Conservation (phyloP, 257 asterid genomes). For the Lycium barbarum region DNA sequence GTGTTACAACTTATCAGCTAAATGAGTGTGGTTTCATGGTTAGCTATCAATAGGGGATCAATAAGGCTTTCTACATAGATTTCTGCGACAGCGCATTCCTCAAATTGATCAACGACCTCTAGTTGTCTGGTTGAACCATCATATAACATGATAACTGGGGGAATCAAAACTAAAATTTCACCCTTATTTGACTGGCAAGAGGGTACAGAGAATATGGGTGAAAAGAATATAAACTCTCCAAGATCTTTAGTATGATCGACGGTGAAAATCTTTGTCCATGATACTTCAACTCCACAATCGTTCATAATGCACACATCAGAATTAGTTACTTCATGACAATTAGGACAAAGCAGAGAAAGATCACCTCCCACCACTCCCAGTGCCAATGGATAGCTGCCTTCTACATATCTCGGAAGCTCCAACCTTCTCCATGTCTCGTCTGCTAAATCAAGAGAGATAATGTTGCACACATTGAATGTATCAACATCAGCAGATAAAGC, state of each 20-base stretch:
- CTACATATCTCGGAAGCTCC: neutral
- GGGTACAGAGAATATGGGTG: neutral
- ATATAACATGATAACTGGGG: neutral
- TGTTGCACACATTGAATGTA: neutral
- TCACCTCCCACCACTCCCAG: neutral
- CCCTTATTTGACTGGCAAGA: neutral
- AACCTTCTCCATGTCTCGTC: neutral
- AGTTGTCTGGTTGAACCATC: neutral
- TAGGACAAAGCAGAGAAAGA: neutral
- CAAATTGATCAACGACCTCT: neutral
- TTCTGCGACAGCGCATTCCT: neutral
- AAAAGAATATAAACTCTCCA: constrained; percentile 7
- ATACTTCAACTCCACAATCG: neutral
- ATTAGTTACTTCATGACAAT: neutral
- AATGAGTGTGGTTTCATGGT: neutral
- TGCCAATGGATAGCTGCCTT: neutral
- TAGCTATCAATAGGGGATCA: neutral
- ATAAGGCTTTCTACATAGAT: neutral
- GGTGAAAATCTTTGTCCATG: neutral
- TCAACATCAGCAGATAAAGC: neutral
- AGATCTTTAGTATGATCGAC: neutral
- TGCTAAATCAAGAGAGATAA: constrained; percentile 6
- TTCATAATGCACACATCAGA: neutral
- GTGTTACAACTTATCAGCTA: neutral
- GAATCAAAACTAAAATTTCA: neutral